phyloP scores from a whole-genome alignment of 345 rosid genomes.

The Eucalyptus sp. region DNA sequence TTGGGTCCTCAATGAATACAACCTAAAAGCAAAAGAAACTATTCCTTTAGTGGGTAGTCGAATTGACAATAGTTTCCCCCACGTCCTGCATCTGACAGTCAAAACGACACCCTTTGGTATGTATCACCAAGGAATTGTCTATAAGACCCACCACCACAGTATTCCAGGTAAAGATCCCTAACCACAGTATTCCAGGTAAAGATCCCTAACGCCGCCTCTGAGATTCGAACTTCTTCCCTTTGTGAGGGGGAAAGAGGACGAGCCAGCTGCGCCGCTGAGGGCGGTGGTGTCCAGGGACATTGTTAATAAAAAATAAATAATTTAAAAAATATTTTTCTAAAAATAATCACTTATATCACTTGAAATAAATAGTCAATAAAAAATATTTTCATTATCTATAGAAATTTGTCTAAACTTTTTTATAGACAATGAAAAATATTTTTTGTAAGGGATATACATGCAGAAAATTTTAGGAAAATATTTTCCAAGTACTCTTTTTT shows the following conservation, averaged over 20 bases:
- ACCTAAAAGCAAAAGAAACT: background rate
- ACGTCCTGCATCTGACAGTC: background rate
- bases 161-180: too few species aligned
- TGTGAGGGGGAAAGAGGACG: too few species aligned
- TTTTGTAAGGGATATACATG: too few species aligned
- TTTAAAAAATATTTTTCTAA: background rate
- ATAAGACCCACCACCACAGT: too few species aligned
- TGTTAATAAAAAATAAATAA: background rate
- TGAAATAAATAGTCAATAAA: background rate
- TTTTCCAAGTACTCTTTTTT: too few species aligned
- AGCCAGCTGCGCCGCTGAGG: too few species aligned
- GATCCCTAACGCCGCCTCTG: too few species aligned
- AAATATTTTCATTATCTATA: background rate
- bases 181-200: too few species aligned
- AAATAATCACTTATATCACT: background rate
- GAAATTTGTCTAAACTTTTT: background rate
- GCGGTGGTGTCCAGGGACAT: too few species aligned
- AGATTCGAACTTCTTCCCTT: too few species aligned
- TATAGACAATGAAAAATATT: background rate
- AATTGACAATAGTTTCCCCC: background rate
- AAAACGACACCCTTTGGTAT: background rate
- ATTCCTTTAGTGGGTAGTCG: background rate
- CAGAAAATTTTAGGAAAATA: fast-evolving
- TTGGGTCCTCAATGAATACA: background rate
- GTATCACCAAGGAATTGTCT: background rate